Conservation (phyloP, 2,329 filamentous ascomycete species). For the Scedosporium dehoogii region DNA sequence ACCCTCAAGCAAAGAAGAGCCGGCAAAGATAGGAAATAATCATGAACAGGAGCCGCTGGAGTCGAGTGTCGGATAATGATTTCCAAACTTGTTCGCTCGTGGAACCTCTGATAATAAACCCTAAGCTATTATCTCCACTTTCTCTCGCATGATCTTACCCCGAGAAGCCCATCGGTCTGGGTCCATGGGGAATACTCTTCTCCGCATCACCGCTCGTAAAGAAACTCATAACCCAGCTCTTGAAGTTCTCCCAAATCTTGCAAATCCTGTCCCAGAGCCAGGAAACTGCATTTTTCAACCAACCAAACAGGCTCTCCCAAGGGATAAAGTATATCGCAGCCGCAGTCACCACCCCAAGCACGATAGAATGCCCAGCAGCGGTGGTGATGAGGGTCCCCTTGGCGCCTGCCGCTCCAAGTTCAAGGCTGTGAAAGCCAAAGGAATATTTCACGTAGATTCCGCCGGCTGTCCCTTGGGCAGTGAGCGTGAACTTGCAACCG, state of each 20-base stretch:
- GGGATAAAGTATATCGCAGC: constrained; percentile 8
- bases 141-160: too few relatives aligned
- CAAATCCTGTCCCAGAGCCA: constrained; percentile 7
- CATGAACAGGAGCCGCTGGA: too few relatives aligned
- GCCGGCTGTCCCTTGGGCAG: neutral
- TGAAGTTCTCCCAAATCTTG: constrained; percentile 2
- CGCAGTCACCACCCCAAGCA: constrained; percentile 5
- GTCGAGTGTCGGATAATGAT: too few relatives aligned
- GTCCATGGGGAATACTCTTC: too few relatives aligned
- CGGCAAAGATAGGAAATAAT: too few relatives aligned
- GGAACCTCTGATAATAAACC: too few relatives aligned
- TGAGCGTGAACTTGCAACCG: neutral
- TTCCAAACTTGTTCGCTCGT: too few relatives aligned
- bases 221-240: constrained; percentile 1
- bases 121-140: too few relatives aligned
- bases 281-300: constrained; percentile 4
- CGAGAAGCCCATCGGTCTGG: too few relatives aligned
- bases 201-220: neutral
- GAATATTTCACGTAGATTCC: constrained; percentile 7
- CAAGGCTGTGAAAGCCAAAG: constrained; percentile 1
- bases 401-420: constrained; percentile 4
- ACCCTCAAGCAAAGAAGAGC: too few relatives aligned
- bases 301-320: constrained; percentile 6
- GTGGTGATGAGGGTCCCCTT: neutral
- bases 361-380: neutral